Evolutionary conservation across 208 protist species (phyloP), one percentile per base, ranked within the genome.

Genomic region (Crithidia brevicula): DNA sequence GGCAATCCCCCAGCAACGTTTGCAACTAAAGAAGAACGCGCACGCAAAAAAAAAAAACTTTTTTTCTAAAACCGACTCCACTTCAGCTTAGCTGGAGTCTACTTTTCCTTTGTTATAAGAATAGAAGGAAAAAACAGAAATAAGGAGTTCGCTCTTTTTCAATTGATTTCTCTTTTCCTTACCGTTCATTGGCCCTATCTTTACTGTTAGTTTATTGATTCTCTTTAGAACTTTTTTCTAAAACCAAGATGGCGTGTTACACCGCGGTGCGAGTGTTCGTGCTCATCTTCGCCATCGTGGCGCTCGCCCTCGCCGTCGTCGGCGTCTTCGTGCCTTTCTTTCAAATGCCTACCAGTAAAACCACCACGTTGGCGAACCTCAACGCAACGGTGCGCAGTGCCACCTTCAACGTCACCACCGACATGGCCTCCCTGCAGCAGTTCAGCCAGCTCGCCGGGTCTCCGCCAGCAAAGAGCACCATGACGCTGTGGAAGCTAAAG

Each of bases 401-500:
- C 36, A 22, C 0, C 38, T 70, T 66, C 11, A 50, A 46, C 62
- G n/a, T 47, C n/a, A 13, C 49, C 15, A 59, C 6, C 2, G 62
- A 65, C 25, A 38, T 10, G 25, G 25, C 18, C 0, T 38, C 28
- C 15, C 27, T 76, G 63, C 22, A 43, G 38, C 61, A 46, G 34
- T 76, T 76, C 40, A 52, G 43, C 30, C 25, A 36, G 15, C 54
- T 70, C 15, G 53, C 45, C 7, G 45, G 70, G 16, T 50, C 53
- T 13, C 22, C 70, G 7, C 70, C 61, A 9, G 62, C 54, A n/a
- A 58, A 70, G 1, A 76, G 62, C 42, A 52, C 42, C 9, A 76
- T 76, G 70, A 76, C 70, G 47, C 54, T 76, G 36, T 76, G 70
- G 70, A 59, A 34, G 62, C 22, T 76, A n/a, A 70, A 59, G 5